Base-by-base conservation (phyloP, 345 rosid species). In the Corchorus capsularis region DNA sequence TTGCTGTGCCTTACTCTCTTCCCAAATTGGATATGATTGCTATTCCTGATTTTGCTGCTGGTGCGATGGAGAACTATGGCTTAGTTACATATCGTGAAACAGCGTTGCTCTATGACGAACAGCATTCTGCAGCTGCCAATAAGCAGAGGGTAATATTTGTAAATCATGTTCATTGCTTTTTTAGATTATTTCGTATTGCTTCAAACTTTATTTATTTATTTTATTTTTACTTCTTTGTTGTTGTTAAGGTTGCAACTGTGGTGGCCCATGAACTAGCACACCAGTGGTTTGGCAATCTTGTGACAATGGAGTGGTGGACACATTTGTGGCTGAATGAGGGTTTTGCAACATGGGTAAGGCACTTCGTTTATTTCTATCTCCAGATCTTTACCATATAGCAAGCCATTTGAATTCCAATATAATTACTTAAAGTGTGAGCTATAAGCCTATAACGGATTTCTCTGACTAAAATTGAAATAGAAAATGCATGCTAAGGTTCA, bases 301-400 rank as follows among this genome's bases (percentile, higher is more conserved):
- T 96, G 71, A 93, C 99, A 62, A 96, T 96, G 99, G 98, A 96
- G 81, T 96, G 99, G 99, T 96, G 99, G 98, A 96, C 99, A 1
- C 92, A 96, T 82, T 85, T 96, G 72, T 96, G 99, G 99, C 89
- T 93, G 65, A 96, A 96, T 77, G 99, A 96, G 85, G 99, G 99
- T 77, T 96, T 96, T 87, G 99, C 99, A 52, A 96, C 99, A 53
- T 96, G 99, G 99, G 99, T 96, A 93, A 56, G 45, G 63, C 81
- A 27, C 69, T 66, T 63, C 64, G 45, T 20, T 65, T 71, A 0
- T 15, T 64, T 82, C 37, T 47, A 15, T 71, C 47, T 79, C 66
- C 63, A 70, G 39, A 68, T 47, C 14, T 50, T 64, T 49, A 39
- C 5, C 43, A 6, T 6, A 3, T 39, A 39, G 43, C 27, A 27